Percentiles rank a stretch among this genome's conserved stretches.
phyloP scores from a whole-genome alignment of 1,284 basidiomycete genomes.

The Pisolithus thermaeus region DNA sequence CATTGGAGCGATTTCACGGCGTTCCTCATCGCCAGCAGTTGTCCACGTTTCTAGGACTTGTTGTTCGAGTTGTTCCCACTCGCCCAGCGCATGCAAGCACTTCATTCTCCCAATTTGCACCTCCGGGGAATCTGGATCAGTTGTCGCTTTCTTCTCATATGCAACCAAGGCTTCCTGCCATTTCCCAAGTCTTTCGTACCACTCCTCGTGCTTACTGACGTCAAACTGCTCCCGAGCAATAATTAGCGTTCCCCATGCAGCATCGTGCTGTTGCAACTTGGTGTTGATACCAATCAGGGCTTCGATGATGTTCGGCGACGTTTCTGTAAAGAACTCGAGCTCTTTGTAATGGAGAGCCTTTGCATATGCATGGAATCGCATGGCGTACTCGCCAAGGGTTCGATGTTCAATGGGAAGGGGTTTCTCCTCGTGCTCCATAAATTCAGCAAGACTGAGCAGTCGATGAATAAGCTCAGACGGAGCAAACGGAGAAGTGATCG shows the following conservation, averaged over 20 bases:
- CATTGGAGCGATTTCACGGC: slow-evolving; percentile 90
- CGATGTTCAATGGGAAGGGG: slow-evolving; percentile 91
- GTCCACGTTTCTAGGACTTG: slow-evolving; percentile 91
- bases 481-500: slow-evolving; percentile 76
- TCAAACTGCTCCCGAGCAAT: slow-evolving; percentile 85
- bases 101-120: slow-evolving; percentile 88
- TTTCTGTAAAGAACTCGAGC: slow-evolving; percentile 92
- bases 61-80: slow-evolving; percentile 91
- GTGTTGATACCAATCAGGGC: slow-evolving; percentile 97
- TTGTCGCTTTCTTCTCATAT: slow-evolving; percentile 76
- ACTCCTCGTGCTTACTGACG: slow-evolving; percentile 87
- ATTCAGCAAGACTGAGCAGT: slow-evolving; percentile 94
- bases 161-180: slow-evolving; percentile 94
- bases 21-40: slow-evolving; percentile 78
- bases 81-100: slow-evolving; percentile 94
- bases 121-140: slow-evolving; percentile 67
- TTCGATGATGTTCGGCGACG: slow-evolving; percentile 86
- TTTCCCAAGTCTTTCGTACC: slow-evolving; percentile 95
- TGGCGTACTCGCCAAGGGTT: slow-evolving; percentile 90
- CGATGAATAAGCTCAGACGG: slow-evolving; percentile 93
- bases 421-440: slow-evolving; percentile 99
- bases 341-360: slow-evolving; percentile 99
- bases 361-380: slow-evolving; percentile 93
- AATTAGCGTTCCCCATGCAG: slow-evolving; percentile 90
- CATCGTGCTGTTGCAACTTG: slow-evolving; percentile 93